Percentiles rank a stretch among this genome's conserved stretches.
Evolutionary conservation across 2,329 filamentous ascomycete genomes (phyloP).

Genomic region (Madurella mycetomatis): DNA sequence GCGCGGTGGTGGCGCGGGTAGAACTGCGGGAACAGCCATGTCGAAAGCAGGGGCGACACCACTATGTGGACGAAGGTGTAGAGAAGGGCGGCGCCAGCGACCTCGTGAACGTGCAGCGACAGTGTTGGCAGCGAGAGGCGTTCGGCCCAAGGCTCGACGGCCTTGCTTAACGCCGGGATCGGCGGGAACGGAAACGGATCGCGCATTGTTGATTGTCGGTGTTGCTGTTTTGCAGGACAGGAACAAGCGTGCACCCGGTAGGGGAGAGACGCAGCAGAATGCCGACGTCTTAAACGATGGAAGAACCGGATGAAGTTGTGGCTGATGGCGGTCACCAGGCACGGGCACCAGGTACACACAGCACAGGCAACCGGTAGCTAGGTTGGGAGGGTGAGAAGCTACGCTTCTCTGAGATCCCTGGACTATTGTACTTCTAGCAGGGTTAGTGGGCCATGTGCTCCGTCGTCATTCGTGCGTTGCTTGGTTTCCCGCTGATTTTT

Average conservation of each 20-base stretch:
- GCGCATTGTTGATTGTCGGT: constrained; percentile 48
- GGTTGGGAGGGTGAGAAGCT: background rate
- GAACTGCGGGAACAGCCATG: constrained; percentile 54
- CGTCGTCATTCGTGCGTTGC: constrained; percentile 19
- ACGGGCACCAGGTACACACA: background rate
- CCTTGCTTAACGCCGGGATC: constrained; percentile 51
- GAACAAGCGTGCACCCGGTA: background rate
- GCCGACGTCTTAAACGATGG: background rate
- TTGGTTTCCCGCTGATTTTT: no score
- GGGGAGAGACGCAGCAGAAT: background rate
- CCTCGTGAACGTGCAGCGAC: constrained; percentile 73
- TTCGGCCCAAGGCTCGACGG: constrained; percentile 61
- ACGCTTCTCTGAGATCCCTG: background rate
- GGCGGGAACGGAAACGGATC: constrained; percentile 67
- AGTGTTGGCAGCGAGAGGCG: constrained; percentile 59
- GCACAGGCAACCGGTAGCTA: background rate
- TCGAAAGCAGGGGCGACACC: constrained; percentile 64
- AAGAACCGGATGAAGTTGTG: background rate
- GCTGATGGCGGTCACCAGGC: constrained; percentile 2
- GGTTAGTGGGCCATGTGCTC: constrained; percentile 21
- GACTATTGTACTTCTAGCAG: background rate
- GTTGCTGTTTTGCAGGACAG: background rate
- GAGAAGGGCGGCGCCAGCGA: constrained; percentile 59
- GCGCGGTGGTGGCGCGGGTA: constrained; percentile 59
- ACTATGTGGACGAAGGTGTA: constrained; percentile 66